These are phyloP conservation scores for Pythium folliculosum DNA, from an alignment of 352 stramenopile species.

Conservation along the genomic window DNA sequence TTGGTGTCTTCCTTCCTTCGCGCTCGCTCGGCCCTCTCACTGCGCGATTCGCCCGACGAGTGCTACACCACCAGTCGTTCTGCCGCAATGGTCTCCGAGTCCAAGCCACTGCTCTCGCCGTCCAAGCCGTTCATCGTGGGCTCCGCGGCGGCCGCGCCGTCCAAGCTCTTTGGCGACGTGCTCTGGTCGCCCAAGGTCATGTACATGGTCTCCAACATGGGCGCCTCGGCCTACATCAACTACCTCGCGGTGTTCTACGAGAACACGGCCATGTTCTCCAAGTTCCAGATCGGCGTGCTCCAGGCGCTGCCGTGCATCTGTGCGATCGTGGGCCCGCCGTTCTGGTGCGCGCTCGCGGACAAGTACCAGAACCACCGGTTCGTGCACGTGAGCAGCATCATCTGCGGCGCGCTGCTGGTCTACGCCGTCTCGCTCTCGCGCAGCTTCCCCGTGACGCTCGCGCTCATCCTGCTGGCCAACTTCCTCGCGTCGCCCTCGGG, in stretches of 20 bases:
- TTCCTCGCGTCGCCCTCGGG: slow-evolving; percentile 61
- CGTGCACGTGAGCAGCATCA: slow-evolving; percentile 64
- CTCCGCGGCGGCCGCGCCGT: slow-evolving; percentile 17
- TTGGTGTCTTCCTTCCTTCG: background rate
- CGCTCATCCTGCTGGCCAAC: slow-evolving; percentile 58
- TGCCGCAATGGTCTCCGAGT: background rate
- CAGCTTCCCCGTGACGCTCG: slow-evolving; percentile 52
- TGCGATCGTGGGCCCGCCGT: slow-evolving; percentile 61
- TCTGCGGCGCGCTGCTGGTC: slow-evolving; percentile 58
- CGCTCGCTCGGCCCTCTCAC: background rate
- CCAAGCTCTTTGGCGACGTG: slow-evolving; percentile 18
- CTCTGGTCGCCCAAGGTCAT: slow-evolving; percentile 78
- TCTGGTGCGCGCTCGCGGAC: slow-evolving; percentile 77
- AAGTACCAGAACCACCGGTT: slow-evolving; percentile 59
- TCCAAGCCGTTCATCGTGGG: no score
- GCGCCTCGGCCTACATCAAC: slow-evolving; percentile 69
- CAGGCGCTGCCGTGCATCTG: slow-evolving; percentile 70
- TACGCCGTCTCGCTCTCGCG: slow-evolving; percentile 57
- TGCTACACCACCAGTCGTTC: no score
- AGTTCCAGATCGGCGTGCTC: slow-evolving; percentile 77
- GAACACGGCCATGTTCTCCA: slow-evolving; percentile 60
- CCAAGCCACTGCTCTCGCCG: slow-evolving; percentile 5
- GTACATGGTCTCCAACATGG: slow-evolving; percentile 69
- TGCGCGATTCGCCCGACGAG: background rate
- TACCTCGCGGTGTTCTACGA: slow-evolving; percentile 80